phyloP scores from a whole-genome alignment of 139 green algal genomes.

The Chlamydomonas incerta region DNA sequence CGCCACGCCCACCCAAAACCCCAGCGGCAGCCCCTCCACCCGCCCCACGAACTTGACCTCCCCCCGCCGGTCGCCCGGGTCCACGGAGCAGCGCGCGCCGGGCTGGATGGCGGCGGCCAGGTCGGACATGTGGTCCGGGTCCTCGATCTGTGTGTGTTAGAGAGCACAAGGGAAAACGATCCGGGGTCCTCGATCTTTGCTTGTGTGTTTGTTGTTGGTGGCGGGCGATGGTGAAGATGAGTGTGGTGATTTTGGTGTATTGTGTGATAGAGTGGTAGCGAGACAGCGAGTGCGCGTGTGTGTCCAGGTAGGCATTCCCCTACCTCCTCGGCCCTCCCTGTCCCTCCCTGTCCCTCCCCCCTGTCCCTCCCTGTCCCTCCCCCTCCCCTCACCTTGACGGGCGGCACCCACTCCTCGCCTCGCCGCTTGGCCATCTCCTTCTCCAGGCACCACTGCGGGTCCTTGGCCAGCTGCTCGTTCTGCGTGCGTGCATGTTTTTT shows the following conservation, averaged over 20 bases:
- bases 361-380: no score
- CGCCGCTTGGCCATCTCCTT: constrained; percentile 81
- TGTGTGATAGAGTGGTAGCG: neutral
- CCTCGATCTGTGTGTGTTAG: constrained; percentile 7
- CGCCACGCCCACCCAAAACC: constrained; percentile 93
- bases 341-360: no score
- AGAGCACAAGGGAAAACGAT: no score
- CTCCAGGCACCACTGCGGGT: constrained; percentile 93
- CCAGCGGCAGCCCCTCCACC: constrained; percentile 73
- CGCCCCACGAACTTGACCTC: constrained; percentile 86
- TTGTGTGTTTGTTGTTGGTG: no score
- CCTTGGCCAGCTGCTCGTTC: constrained; percentile 79
- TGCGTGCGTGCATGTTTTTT: no score
- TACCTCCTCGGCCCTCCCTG: no score
- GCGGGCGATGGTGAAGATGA: no score
- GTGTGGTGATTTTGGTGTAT: no score
- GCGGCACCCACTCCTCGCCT: constrained; percentile 33
- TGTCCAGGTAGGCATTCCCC: no score
- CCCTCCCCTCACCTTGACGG: neutral
- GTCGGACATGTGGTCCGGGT: constrained; percentile 51
- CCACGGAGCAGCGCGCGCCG: constrained; percentile 84
- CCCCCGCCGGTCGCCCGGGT: constrained; percentile 91
- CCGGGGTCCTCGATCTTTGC: no score
- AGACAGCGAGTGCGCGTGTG: no score
- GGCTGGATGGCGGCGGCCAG: constrained; percentile 18